Conservation (phyloP, 345 rosid species). For the Citrus sp. region DNA sequence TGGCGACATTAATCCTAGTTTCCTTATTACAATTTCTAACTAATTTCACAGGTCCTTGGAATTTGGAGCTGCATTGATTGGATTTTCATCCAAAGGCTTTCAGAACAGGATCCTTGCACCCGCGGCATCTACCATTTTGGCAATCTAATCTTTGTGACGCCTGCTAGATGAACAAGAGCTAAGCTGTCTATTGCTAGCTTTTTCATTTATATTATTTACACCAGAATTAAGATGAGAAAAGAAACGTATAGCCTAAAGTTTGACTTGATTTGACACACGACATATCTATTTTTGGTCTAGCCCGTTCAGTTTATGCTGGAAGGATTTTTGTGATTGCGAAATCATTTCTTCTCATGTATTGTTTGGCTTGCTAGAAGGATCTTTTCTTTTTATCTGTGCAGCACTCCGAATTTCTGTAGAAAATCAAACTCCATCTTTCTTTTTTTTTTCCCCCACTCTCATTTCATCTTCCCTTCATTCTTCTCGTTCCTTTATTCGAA, state of each 20-base stretch:
- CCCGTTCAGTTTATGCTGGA: too few relatives aligned
- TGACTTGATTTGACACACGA: constrained; percentile 6
- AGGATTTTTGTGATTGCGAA: too few relatives aligned
- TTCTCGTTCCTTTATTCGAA: too few relatives aligned
- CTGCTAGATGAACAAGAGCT: constrained; percentile 6
- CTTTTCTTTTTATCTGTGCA: too few relatives aligned
- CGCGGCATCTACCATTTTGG: constrained; percentile 1
- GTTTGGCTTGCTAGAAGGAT: too few relatives aligned
- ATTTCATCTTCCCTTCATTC: too few relatives aligned
- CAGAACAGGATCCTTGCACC: neutral
- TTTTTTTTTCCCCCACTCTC: too few relatives aligned
- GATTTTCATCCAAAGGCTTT: neutral
- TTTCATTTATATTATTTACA: constrained; percentile 13
- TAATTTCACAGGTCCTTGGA: constrained; percentile 8
- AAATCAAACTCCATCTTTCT: too few relatives aligned
- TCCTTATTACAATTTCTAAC: constrained; percentile 2
- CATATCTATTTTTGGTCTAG: neutral
- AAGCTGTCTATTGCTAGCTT: constrained; percentile 1
- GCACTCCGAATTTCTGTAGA: too few relatives aligned
- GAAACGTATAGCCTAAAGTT: constrained; percentile 7
- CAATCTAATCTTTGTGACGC: neutral
- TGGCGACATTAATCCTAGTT: neutral
- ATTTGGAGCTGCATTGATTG: constrained; percentile 13
- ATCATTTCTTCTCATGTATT: too few relatives aligned
- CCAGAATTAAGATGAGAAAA: constrained; percentile 15